These are phyloP conservation scores for Cutaneotrichosporon sp. DNA, from an alignment of 1,284 basidiomycete species.

Conservation along the genomic window DNA sequence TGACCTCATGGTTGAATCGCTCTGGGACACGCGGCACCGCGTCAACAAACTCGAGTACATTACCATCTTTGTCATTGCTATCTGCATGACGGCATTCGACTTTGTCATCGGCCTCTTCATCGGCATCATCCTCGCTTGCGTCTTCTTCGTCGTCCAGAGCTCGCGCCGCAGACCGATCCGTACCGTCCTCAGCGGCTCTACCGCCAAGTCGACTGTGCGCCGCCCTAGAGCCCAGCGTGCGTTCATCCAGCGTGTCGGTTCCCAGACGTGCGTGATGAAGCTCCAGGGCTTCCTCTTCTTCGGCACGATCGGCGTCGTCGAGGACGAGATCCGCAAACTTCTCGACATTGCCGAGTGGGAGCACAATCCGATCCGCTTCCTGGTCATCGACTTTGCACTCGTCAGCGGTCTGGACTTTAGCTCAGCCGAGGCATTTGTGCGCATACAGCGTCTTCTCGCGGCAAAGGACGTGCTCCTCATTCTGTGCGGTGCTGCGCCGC, in stretches of 20 bases:
- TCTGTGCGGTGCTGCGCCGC: slow-evolving; percentile 74
- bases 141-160: slow-evolving; percentile 95
- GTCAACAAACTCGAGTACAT: slow-evolving; percentile 67
- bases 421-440: slow-evolving; percentile 89
- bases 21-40: slow-evolving; percentile 92
- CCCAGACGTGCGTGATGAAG: slow-evolving; percentile 84
- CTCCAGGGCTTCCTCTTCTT: slow-evolving; percentile 91
- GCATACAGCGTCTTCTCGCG: slow-evolving; percentile 78
- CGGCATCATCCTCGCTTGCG: slow-evolving; percentile 85
- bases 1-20: slow-evolving; percentile 88
- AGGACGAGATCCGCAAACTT: slow-evolving; percentile 65
- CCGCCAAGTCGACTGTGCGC: slow-evolving; percentile 85
- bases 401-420: slow-evolving; percentile 92
- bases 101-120: slow-evolving; percentile 93
- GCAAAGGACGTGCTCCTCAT: slow-evolving; percentile 79
- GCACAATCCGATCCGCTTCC: slow-evolving; percentile 79
- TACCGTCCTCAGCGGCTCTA: slow-evolving; percentile 71
- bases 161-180: slow-evolving; percentile 80
- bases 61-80: slow-evolving; percentile 63
- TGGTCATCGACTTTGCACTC: slow-evolving; percentile 78
- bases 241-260: slow-evolving; percentile 86
- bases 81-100: slow-evolving; percentile 89
- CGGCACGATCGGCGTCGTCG: slow-evolving; percentile 86
- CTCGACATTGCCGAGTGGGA: slow-evolving; percentile 74
- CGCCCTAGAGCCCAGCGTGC: slow-evolving; percentile 82